A percentile compares a stretch with the other conserved stretches of the same genome.
Evolutionary conservation across 306 rosid genomes (phyloP).

Genomic region (Heteromeles arbutifolia): DNA sequence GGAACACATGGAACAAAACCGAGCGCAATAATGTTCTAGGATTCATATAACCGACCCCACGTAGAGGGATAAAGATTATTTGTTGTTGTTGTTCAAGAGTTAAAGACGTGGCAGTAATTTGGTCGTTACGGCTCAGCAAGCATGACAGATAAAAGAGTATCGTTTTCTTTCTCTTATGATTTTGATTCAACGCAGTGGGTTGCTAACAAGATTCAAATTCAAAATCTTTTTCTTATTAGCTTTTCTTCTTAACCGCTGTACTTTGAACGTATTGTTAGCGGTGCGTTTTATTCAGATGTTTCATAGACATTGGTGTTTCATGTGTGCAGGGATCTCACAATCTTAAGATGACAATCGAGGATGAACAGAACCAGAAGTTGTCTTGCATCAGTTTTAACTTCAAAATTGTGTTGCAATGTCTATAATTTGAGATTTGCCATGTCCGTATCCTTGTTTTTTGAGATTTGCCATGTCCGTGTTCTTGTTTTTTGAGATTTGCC

Average conservation of each 20-base stretch:
- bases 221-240: not conserved
- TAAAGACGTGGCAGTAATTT: not conserved
- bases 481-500: too few species aligned
- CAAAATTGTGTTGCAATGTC: slow-evolving; percentile 36
- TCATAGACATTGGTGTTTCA: not conserved
- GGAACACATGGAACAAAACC: too few species aligned
- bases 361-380: slow-evolving; percentile 22
- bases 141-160: not conserved
- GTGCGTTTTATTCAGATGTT: not conserved
- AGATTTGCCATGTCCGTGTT: too few species aligned
- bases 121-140: not conserved
- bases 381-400: slow-evolving; percentile 68
- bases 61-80: too few species aligned
- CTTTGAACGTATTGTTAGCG: not conserved
- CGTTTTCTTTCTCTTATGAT: not conserved
- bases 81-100: not conserved
- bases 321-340: slow-evolving; percentile 55
- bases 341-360: slow-evolving; percentile 50
- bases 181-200: not conserved
- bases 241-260: not conserved
- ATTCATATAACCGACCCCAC: too few species aligned
- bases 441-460: too few species aligned
- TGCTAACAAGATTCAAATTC: not conserved
- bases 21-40: too few species aligned
- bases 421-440: too few species aligned